A percentile compares a stretch with the other conserved stretches of the same genome.
These are phyloP conservation scores for Aquanectria penicillioides DNA, from an alignment of 2,329 filamentous ascomycete genomes.

Conservation along the genomic window DNA sequence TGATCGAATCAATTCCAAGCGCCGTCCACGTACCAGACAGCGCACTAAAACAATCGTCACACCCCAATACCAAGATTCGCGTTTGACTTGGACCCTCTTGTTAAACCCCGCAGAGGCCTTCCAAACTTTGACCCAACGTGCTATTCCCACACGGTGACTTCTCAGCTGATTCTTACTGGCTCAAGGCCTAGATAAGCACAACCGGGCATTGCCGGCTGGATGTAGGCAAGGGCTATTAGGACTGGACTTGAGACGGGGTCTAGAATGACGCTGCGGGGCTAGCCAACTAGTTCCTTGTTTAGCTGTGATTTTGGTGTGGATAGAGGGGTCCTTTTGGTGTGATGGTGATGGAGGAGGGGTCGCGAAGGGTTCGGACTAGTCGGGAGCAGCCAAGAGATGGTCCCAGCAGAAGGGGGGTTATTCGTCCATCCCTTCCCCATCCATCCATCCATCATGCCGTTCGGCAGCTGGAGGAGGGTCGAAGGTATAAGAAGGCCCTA, in stretches of 20 bases:
- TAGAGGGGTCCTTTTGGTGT: too few relatives aligned
- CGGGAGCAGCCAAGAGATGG: too few relatives aligned
- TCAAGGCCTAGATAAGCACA: slow-evolving; percentile 15
- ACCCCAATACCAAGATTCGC: neutral
- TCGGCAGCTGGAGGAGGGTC: neutral
- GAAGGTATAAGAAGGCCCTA: slow-evolving; percentile 31
- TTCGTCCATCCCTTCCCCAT: slow-evolving; percentile 17
- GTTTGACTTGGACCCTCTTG: neutral
- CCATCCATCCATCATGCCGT: too few relatives aligned
- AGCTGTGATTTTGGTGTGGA: neutral
- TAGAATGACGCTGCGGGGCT: slow-evolving; percentile 37
- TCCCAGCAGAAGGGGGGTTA: neutral
- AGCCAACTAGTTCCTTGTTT: neutral
- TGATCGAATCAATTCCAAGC: too few relatives aligned
- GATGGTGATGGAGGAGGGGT: slow-evolving; percentile 11
- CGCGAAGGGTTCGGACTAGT: too few relatives aligned
- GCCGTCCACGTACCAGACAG: too few relatives aligned
- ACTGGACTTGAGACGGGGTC: slow-evolving; percentile 27
- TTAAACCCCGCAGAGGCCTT: neutral
- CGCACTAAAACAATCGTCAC: too few relatives aligned
- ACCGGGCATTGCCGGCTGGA: too few relatives aligned
- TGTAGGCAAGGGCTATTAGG: neutral
- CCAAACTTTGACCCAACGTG: slow-evolving; percentile 11
- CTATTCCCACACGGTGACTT: slow-evolving; percentile 8
- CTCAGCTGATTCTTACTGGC: slow-evolving; percentile 6